Base-by-base conservation (phyloP, 352 stramenopile genomes). In the Pythium phragmitis region DNA sequence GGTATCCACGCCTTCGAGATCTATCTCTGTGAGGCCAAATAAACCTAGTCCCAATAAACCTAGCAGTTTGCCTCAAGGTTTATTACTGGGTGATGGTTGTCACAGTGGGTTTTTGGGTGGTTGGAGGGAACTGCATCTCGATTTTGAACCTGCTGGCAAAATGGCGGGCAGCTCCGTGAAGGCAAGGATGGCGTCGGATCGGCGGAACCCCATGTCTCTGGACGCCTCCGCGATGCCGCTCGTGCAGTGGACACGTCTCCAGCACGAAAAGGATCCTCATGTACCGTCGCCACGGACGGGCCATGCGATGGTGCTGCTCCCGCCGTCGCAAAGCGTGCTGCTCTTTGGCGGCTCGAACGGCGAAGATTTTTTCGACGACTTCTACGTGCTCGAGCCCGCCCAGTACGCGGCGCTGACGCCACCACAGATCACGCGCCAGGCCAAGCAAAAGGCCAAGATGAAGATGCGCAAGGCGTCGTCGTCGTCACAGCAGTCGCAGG, bases 1-100 rank as follows among this genome's bases (percentile, higher is more conserved):
- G 84, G 86, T 61, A 88, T 95, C 54, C 76, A 85, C 53, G 84
- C 86, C 2, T 89, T 95, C 13, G 70, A 92, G 58, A 76, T 85
- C 42, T 95, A 93, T 55, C 63, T 94, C 37, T 4, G 34, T 7
- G n/a, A 63, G 16, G 19, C 48, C 16, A 5, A 46, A 19, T 57
- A 64, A 64, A 64, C 56, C 42, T 63, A 54, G 21, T 56, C 2
- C 1, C 21, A 66, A 48, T 66, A 66, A 66, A 66, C 59, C 48
- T 66, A 66, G 56, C 56, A 56, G 56, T 63, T 58, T 34, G 23
- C 4, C 19, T 63, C 45, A 53, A 50, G 50, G 56, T 60, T 63
- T 57, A 63, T 54, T 41, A 36, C 23, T 30, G 26, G 26, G 2
- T 5, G 26, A 30, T 30, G 26, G 26, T 30, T 8, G 12, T 21